A percentile compares a stretch with the other conserved stretches of the same genome.
Evolutionary conservation across 805 yeast species (phyloP).

Genomic region (Dipodascus albidus): DNA sequence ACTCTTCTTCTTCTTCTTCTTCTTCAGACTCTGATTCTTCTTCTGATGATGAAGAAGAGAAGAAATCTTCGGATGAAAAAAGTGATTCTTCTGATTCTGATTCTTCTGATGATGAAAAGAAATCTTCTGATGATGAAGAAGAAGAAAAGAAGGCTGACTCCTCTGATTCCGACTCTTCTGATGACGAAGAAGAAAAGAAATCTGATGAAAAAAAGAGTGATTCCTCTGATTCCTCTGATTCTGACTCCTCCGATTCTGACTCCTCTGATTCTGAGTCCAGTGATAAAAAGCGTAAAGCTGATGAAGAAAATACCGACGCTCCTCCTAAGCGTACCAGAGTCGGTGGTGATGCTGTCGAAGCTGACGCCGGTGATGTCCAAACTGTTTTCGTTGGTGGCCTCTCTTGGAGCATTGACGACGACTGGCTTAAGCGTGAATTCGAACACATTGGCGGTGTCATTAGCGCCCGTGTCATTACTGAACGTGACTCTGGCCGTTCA

Average conservation of each 20-base stretch:
- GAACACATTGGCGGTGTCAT: slow-evolving; percentile 66
- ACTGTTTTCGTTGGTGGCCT: slow-evolving; percentile 94
- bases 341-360: slow-evolving; percentile 21
- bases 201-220: slow-evolving; percentile 8
- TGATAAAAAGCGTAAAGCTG: slow-evolving; percentile 16
- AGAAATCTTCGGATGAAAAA: slow-evolving; percentile 19
- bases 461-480: slow-evolving; percentile 86
- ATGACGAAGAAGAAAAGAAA: slow-evolving; percentile 7
- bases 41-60: slow-evolving; percentile 17
- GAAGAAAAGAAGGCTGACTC: slow-evolving; percentile 4
- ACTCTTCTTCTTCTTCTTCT: slow-evolving; percentile 2
- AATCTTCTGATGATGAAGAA: slow-evolving; percentile 1
- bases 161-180: slow-evolving; percentile 11
- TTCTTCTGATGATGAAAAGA: slow-evolving; percentile 7
- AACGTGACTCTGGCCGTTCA: slow-evolving; percentile 84
- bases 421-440: slow-evolving; percentile 82
- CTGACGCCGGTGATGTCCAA: slow-evolving; percentile 50
- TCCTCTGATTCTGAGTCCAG: slow-evolving; percentile 19
- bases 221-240: slow-evolving; percentile 19
- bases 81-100: slow-evolving; percentile 17
- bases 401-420: slow-evolving; percentile 95
- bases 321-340: slow-evolving; percentile 44
- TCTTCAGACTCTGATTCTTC: slow-evolving; percentile 20
- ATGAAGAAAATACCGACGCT: slow-evolving; percentile 32
- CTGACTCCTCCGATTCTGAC: slow-evolving; percentile 20